These are phyloP conservation scores for Fragilariopsis cylindrus DNA, from an alignment of 108 stramenopile species.

Conservation along the genomic window DNA sequence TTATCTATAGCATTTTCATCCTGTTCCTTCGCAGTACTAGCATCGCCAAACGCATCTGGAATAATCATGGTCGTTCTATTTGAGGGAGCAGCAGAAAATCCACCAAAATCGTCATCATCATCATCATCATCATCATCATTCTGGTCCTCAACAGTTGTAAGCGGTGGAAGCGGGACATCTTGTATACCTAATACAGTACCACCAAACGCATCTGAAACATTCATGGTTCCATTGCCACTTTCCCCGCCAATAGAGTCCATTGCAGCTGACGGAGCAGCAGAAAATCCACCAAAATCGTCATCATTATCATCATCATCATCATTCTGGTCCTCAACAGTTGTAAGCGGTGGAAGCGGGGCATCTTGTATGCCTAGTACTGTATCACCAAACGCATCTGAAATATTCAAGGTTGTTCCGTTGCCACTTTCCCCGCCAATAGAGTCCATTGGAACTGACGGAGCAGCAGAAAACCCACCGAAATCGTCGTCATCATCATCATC, in stretches of 20 bases:
- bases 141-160: too few relatives aligned
- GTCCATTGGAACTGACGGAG: background rate
- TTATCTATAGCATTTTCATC: background rate
- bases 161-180: slow-evolving; percentile 15
- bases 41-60: slow-evolving; percentile 18
- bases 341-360: slow-evolving; percentile 13
- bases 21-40: background rate
- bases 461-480: slow-evolving; percentile 22
- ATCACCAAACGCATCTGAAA: slow-evolving; percentile 19
- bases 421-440: background rate
- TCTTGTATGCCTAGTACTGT: background rate
- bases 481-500: background rate
- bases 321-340: too few relatives aligned
- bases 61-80: too few relatives aligned
- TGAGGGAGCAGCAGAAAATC: slow-evolving; percentile 15
- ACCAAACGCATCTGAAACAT: slow-evolving; percentile 14
- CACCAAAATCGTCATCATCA: slow-evolving; percentile 19
- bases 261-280: background rate
- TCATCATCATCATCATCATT: background rate
- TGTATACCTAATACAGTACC: background rate
- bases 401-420: too few relatives aligned
- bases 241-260: background rate
- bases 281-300: slow-evolving; percentile 18
- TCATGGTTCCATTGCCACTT: too few relatives aligned
- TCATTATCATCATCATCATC: background rate